These are phyloP conservation scores for Ambrosiella beaveri DNA, from an alignment of 2,329 filamentous ascomycete genomes.

Conservation along the genomic window DNA sequence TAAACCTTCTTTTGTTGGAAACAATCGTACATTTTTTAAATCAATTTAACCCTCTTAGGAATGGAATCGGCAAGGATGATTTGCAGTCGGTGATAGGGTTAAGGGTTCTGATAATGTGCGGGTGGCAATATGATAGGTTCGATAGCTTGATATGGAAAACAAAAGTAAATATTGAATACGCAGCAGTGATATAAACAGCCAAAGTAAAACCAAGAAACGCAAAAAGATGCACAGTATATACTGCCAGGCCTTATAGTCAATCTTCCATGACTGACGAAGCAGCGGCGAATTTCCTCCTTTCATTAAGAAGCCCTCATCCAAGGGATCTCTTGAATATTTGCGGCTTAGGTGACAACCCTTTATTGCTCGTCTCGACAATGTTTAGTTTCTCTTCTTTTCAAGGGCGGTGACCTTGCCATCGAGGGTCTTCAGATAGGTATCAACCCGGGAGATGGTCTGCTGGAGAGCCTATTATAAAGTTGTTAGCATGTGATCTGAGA, in stretches of 20 bases:
- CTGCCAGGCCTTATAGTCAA: background rate
- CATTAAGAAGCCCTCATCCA: too few relatives aligned
- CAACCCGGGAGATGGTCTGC: constrained; percentile 61
- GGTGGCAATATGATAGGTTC: background rate
- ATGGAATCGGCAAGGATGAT: background rate
- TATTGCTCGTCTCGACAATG: background rate
- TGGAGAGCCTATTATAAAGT: constrained; percentile 47
- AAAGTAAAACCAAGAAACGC: background rate
- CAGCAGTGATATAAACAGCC: background rate
- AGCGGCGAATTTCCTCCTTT: background rate
- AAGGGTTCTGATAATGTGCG: background rate
- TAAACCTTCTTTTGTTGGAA: background rate
- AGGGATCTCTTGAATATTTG: too few relatives aligned
- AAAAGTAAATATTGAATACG: background rate
- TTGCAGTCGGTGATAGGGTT: background rate
- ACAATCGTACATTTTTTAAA: background rate
- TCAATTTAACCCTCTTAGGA: background rate
- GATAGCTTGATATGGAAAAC: background rate
- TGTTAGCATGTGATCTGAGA: constrained; percentile 13
- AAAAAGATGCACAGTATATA: background rate
- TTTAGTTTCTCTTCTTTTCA: constrained; percentile 34
- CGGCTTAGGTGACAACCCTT: too few relatives aligned
- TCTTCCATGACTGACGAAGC: background rate
- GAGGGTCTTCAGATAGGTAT: constrained; percentile 56
- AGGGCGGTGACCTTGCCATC: constrained; percentile 56